phyloP scores from a whole-genome alignment of 116 monocot species.

The Dioscorea cayenensis region DNA sequence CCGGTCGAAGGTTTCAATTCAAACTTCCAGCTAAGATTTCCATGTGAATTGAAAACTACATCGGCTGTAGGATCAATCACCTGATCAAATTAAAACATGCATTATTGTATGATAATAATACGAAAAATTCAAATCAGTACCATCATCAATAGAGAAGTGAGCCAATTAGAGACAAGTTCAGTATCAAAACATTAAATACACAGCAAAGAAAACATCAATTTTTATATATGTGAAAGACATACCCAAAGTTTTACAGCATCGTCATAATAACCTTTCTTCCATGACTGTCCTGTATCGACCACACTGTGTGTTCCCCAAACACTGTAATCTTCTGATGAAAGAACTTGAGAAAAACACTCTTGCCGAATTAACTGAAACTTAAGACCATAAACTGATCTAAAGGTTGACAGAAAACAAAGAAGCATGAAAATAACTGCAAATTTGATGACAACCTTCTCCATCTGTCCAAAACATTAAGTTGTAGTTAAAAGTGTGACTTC shows the following conservation, averaged over 20 bases:
- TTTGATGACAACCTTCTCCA: neutral
- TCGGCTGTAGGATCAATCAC: conserved; percentile 73
- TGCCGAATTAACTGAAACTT: conserved; percentile 87
- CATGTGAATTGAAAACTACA: conserved; percentile 78
- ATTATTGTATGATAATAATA: too few species aligned
- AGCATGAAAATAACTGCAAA: neutral
- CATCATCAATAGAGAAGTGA: too few species aligned
- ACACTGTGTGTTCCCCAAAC: conserved; percentile 80
- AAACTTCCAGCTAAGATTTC: conserved; percentile 79
- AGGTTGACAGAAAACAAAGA: neutral
- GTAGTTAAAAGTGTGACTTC: too few species aligned
- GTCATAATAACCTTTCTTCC: conserved; percentile 54
- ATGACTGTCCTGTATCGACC: conserved; percentile 66
- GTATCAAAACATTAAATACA: too few species aligned
- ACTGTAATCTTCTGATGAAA: conserved; percentile 73
- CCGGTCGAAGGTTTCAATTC: conserved; percentile 71
- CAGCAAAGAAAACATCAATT: too few species aligned
- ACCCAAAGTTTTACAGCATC: conserved; percentile 95
- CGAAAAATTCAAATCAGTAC: too few species aligned
- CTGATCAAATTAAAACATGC: conserved; percentile 28
- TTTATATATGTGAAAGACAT: conserved; percentile 8
- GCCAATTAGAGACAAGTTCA: too few species aligned
- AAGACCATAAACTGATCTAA: conserved; percentile 28
- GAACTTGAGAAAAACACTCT: conserved; percentile 80
- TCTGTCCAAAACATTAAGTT: neutral